Evolutionary conservation across 2,329 filamentous ascomycete species (phyloP).

Genomic region (Talaromyces sp.): DNA sequence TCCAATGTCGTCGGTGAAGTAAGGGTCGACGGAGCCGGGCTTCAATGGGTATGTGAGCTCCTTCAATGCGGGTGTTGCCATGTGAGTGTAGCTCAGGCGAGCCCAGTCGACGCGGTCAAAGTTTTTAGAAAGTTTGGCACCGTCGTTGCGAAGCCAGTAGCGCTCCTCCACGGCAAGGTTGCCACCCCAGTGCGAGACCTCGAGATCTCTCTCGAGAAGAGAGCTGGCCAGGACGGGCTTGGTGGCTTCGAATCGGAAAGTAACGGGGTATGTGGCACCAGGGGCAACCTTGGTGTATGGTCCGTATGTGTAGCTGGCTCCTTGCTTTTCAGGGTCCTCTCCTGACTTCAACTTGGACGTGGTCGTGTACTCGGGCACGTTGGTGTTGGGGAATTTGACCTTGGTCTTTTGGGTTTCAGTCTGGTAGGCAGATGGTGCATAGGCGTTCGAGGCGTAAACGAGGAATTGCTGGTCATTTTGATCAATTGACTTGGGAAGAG

Average conservation of each 20-base stretch:
- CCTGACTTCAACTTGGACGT: conserved; percentile 57
- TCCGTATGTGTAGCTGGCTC: conserved; percentile 81
- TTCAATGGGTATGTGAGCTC: conserved; percentile 75
- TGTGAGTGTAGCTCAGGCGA: conserved; percentile 64
- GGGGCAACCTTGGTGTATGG: conserved; percentile 78
- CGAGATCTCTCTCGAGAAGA: conserved; percentile 79
- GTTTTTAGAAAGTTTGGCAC: conserved; percentile 67
- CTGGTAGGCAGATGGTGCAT: conserved; percentile 74
- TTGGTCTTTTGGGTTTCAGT: conserved; percentile 96
- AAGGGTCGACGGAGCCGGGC: conserved; percentile 75
- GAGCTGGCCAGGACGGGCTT: conserved; percentile 80
- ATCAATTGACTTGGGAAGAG: conserved; percentile 75
- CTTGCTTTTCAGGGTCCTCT: conserved; percentile 73
- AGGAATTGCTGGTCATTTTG: conserved; percentile 87
- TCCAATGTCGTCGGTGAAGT: conserved; percentile 93
- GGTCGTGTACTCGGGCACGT: conserved; percentile 80
- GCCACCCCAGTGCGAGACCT: conserved; percentile 97
- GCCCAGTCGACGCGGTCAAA: conserved; percentile 77
- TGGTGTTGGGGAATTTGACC: conserved; percentile 74
- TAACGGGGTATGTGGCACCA: conserved; percentile 65
- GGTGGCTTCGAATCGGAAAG: conserved; percentile 89
- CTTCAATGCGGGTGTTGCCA: conserved; percentile 71
- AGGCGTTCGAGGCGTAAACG: conserved; percentile 78
- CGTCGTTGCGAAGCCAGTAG: conserved; percentile 82
- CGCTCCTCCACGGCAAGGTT: conserved; percentile 94